Percentiles rank a stretch among this genome's conserved stretches.
Conservation (phyloP, 768 basidiomycete genomes). For the Termitomyces sp. region DNA sequence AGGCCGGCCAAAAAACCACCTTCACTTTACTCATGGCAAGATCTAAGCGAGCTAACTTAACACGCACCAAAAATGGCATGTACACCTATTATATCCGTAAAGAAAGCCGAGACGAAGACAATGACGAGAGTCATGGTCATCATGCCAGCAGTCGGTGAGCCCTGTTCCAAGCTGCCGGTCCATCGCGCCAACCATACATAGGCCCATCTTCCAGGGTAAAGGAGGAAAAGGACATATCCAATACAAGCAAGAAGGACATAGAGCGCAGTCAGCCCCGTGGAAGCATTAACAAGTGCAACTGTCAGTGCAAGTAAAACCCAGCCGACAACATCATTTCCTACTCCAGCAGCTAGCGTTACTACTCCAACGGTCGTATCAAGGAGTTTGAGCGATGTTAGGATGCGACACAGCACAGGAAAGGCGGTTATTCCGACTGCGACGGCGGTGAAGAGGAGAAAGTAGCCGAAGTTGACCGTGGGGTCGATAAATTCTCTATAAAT, state of each 20-base stretch:
- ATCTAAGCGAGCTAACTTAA: background rate
- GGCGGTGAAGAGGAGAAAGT: conserved; percentile 82
- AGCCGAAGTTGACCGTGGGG: conserved; percentile 56
- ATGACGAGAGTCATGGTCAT: conserved; percentile 78
- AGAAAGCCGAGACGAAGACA: conserved; percentile 72
- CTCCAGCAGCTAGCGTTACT: conserved; percentile 76
- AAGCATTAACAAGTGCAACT: conserved; percentile 80
- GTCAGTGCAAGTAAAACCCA: conserved; percentile 83
- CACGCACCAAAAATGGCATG: conserved; percentile 57
- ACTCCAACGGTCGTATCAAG: conserved; percentile 84
- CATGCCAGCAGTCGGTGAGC: conserved; percentile 66
- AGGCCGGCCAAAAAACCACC: conserved; percentile 82
- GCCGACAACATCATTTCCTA: conserved; percentile 72
- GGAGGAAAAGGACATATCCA: conserved; percentile 62
- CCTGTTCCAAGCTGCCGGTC: conserved; percentile 68
- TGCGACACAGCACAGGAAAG: conserved; percentile 80
- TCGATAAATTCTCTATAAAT: conserved; percentile 68
- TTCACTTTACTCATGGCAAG: conserved; percentile 15
- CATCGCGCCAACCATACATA: conserved; percentile 63
- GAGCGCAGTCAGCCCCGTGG: conserved; percentile 66
- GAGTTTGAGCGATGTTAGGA: conserved; percentile 77
- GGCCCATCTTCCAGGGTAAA: conserved; percentile 58
- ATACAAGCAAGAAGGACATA: conserved; percentile 69
- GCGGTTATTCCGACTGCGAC: conserved; percentile 81
- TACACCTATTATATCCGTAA: conserved; percentile 83